phyloP scores from a whole-genome alignment of 805 yeast genomes.

The Zygosaccharomyces bailii region DNA sequence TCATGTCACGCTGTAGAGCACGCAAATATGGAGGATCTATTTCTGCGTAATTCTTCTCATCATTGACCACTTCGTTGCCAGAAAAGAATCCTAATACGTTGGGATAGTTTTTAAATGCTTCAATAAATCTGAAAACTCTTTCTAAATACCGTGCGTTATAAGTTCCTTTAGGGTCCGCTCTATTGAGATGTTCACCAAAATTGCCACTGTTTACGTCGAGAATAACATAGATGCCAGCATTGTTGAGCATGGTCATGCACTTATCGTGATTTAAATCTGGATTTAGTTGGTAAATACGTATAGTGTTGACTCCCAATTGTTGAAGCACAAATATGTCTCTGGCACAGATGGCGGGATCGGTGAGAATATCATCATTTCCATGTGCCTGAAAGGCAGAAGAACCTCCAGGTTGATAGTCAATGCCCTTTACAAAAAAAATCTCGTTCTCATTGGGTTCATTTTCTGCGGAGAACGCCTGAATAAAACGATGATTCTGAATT shows the following conservation, averaged over 20 bases:
- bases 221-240: slow-evolving; percentile 86
- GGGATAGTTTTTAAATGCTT: slow-evolving; percentile 78
- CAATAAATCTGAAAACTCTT: slow-evolving; percentile 80
- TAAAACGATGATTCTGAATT: slow-evolving; percentile 54
- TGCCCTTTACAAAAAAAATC: slow-evolving; percentile 77
- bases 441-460: slow-evolving; percentile 41
- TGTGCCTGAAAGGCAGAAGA: slow-evolving; percentile 50
- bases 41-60: slow-evolving; percentile 54
- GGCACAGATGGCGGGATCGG: slow-evolving; percentile 65
- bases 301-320: slow-evolving; percentile 78
- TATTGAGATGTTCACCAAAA: slow-evolving; percentile 60
- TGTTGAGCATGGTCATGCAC: slow-evolving; percentile 84
- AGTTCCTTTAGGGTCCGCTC: slow-evolving; percentile 65
- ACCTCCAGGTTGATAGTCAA: slow-evolving; percentile 94
- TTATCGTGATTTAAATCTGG: slow-evolving; percentile 86
- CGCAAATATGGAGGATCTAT: slow-evolving; percentile 75
- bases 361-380: slow-evolving; percentile 57
- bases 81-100: slow-evolving; percentile 85
- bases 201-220: slow-evolving; percentile 81
- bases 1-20: slow-evolving; percentile 91
- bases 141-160: slow-evolving; percentile 68
- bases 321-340: slow-evolving; percentile 79
- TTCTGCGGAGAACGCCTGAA: slow-evolving; percentile 45
- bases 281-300: slow-evolving; percentile 77
- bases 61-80: slow-evolving; percentile 90